Base-by-base conservation (phyloP, 345 rosid species). In the Durio zibethinus region DNA sequence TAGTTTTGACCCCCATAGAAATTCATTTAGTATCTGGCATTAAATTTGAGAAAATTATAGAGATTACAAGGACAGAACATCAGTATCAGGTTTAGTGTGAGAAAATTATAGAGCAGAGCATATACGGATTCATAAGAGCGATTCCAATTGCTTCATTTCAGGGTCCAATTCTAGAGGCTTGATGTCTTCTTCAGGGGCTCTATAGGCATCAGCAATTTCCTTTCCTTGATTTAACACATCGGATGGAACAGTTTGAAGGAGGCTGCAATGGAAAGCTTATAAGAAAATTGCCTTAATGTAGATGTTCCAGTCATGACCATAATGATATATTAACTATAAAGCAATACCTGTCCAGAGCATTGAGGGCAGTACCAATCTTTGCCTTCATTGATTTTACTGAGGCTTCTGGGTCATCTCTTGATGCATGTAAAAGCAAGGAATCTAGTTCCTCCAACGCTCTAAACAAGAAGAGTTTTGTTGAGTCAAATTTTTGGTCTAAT, bases 381-480 rank as follows among this genome's bases (percentile, higher is more conserved):
- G 84, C 86, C 84, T 89, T 94, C 97, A 90, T 91, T 67, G 84
- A 50, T 7, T 75, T 80, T 36, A 91, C 86, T 20, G 94, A 87
- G 74, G 93, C 92, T 10, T 71, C 88, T 2, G 83, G 85, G 36
- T 94, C 92, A 10, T 90, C 91, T 81, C 97, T 87, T 31, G 90
- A 89, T 31, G 94, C 97, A 29, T 64, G 94, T 35, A 90, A 89
- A 77, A 90, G 85, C 85, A 93, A 72, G 57, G 89, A 86, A 85
- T 93, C 97, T 6, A 90, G 85, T 16, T 95, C 96, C 84, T 93
- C 98, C 85, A 90, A 77, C 8, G 91, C 88, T 71, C 97, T 93
- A 64, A 76, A 36, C 52, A 18, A 42, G 12, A 16, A 36, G 23
- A 43, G 15, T 47, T 38, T 36, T 10, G 21, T 50, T 5, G 29